Evolutionary conservation across 306 rosid genomes (phyloP).

Genomic region (Trifolium fragiferum): DNA sequence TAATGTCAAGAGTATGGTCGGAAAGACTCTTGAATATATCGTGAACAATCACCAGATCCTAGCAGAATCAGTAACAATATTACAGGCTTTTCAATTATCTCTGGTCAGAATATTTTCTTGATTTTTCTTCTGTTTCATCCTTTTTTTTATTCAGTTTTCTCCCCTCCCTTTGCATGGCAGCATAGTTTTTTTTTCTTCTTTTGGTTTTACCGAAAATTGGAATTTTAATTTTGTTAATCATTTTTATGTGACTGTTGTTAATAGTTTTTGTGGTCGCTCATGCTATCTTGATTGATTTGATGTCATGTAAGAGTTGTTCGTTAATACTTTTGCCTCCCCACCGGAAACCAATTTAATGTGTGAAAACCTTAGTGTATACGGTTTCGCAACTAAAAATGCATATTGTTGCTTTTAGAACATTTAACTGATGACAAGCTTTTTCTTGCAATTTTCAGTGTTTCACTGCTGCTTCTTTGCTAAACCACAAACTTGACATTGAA

Average conservation of each 20-base stretch:
- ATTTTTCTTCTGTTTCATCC: background rate
- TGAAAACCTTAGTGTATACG: too few relatives aligned
- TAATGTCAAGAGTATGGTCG: conserved; percentile 53
- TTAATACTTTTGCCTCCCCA: background rate
- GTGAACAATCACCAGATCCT: conserved; percentile 63
- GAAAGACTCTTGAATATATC: conserved; percentile 58
- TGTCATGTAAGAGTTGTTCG: background rate
- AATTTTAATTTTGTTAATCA: background rate
- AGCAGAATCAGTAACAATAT: conserved; percentile 54
- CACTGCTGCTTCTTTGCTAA: background rate
- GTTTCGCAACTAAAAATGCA: background rate
- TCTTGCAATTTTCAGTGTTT: background rate
- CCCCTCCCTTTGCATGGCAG: background rate
- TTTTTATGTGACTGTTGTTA: background rate
- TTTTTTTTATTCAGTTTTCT: conserved; percentile 25
- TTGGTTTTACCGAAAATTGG: background rate
- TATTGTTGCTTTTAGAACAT: background rate
- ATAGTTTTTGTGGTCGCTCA: background rate
- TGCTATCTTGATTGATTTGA: background rate
- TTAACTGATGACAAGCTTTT: background rate
- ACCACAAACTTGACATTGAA: conserved; percentile 66
- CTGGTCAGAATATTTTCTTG: conserved; percentile 63
- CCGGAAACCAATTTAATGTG: background rate
- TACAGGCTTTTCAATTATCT: conserved; percentile 87
- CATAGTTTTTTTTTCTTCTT: too few relatives aligned